phyloP scores from a whole-genome alignment of 163 green algal species.

The Volvox carteri region DNA sequence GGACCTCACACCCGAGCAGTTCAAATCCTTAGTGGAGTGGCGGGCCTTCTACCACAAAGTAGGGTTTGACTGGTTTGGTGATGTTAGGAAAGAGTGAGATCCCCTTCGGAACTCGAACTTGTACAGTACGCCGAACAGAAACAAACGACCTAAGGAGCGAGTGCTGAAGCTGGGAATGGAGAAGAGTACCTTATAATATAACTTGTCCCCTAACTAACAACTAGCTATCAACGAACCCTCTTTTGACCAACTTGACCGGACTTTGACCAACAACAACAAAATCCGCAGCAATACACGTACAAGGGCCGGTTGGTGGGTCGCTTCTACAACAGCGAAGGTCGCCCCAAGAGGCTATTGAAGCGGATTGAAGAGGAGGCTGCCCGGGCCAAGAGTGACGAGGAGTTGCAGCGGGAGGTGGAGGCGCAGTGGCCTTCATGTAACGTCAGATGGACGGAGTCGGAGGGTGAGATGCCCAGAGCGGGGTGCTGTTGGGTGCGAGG shows the following conservation, averaged over 20 bases:
- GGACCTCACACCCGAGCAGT: slow-evolving; percentile 67
- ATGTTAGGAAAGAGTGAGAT: too few species aligned
- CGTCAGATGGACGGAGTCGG: slow-evolving; percentile 64
- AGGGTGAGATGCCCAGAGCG: slow-evolving; percentile 61
- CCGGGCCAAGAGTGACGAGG: slow-evolving; percentile 57
- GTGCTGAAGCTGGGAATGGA: too few species aligned
- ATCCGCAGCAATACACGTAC: slow-evolving; percentile 64
- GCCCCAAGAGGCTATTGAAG: slow-evolving; percentile 56
- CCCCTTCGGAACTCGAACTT: too few species aligned
- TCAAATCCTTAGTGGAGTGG: slow-evolving; percentile 72
- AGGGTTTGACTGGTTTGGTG: neutral
- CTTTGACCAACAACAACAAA: too few species aligned
- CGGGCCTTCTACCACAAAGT: slow-evolving; percentile 77
- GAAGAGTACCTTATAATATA: too few species aligned
- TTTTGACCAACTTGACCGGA: too few species aligned
- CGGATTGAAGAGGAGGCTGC: slow-evolving; percentile 18
- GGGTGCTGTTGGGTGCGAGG: too few species aligned
- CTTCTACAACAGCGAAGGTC: slow-evolving; percentile 72
- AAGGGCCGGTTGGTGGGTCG: slow-evolving; percentile 68
- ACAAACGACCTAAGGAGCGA: too few species aligned
- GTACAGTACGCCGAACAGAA: too few species aligned
- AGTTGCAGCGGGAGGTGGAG: slow-evolving; percentile 46
- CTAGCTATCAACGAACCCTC: too few species aligned
- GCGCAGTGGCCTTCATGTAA: slow-evolving; percentile 57
- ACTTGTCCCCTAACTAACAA: too few species aligned